These are phyloP conservation scores for Ophiocordyceps robertsii DNA, from an alignment of 2,329 filamentous ascomycete species.

Conservation along the genomic window DNA sequence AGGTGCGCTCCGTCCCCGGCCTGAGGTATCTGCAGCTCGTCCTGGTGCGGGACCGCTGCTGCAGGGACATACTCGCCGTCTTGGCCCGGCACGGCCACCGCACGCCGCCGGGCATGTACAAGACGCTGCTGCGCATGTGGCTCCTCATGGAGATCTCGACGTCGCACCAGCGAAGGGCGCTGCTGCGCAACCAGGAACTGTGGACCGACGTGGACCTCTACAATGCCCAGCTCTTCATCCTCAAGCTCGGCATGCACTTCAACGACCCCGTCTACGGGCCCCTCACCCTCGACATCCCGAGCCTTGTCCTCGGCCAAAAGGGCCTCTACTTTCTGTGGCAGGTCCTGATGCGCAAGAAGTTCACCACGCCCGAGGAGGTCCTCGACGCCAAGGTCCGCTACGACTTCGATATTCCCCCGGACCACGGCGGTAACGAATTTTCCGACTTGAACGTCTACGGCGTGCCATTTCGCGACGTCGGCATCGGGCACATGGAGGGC, in stretches of 20 bases:
- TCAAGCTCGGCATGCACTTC: conserved; percentile 61
- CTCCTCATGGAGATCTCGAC: conserved; percentile 54
- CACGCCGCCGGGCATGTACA: conserved; percentile 32
- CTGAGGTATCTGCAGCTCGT: conserved; percentile 59
- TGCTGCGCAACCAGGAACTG: conserved; percentile 37
- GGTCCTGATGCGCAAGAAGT: conserved; percentile 43
- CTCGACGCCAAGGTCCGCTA: conserved; percentile 46
- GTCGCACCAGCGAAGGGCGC: conserved; percentile 35
- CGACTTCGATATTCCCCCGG: conserved; percentile 29
- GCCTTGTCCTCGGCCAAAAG: conserved; percentile 47
- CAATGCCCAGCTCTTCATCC: conserved; percentile 48
- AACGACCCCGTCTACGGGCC: conserved; percentile 46
- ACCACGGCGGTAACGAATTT: conserved; percentile 9
- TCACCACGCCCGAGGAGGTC: conserved; percentile 34
- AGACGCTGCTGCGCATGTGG: conserved; percentile 55
- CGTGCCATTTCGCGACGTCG: conserved; percentile 38
- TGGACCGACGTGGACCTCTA: conserved; percentile 50
- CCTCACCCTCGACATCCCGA: conserved; percentile 33
- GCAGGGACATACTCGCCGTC: conserved; percentile 48
- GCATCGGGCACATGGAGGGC: conserved; percentile 38
- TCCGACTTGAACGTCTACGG: conserved; percentile 27
- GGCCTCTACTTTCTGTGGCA: conserved; percentile 42
- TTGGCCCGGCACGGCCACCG: conserved; percentile 45
- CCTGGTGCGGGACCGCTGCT: conserved; percentile 38
- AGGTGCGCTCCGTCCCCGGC: conserved; percentile 41